Conservation (phyloP, 1,284 basidiomycete species). For the Coniferiporia weirii region DNA sequence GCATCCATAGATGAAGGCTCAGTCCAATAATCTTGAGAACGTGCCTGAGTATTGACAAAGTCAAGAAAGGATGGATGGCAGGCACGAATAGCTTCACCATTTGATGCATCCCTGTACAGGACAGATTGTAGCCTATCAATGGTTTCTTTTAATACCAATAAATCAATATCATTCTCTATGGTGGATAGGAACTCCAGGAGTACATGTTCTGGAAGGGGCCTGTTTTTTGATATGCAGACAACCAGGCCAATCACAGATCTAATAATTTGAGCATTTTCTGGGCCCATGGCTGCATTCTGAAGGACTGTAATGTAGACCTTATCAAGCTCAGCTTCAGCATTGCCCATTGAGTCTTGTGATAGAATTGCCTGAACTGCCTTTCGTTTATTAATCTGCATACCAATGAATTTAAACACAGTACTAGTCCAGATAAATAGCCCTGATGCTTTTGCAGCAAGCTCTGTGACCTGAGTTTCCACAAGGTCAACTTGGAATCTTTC, state of each 20-base stretch:
- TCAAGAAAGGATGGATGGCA: slow-evolving; percentile 14
- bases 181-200: too few species aligned
- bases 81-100: neutral
- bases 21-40: neutral
- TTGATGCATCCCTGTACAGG: neutral
- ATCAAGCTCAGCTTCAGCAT: slow-evolving; percentile 1
- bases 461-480: too few species aligned
- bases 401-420: slow-evolving; percentile 26
- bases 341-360: neutral
- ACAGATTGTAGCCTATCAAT: slow-evolving; percentile 1
- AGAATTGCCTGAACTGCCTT: neutral
- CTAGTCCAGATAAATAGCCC: slow-evolving; percentile 28
- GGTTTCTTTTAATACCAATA: neutral
- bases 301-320: slow-evolving; percentile 4
- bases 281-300: neutral
- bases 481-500: too few species aligned
- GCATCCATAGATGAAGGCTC: neutral
- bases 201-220: slow-evolving; percentile 1
- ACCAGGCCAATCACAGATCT: slow-evolving; percentile 1
- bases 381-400: slow-evolving; percentile 1
- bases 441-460: slow-evolving; percentile 24
- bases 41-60: neutral
- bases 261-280: neutral
- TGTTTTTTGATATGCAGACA: neutral
- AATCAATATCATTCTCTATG: too few species aligned